Evolutionary conservation across 106 monocot species (phyloP).

Genomic region (Chionographis japonica): DNA sequence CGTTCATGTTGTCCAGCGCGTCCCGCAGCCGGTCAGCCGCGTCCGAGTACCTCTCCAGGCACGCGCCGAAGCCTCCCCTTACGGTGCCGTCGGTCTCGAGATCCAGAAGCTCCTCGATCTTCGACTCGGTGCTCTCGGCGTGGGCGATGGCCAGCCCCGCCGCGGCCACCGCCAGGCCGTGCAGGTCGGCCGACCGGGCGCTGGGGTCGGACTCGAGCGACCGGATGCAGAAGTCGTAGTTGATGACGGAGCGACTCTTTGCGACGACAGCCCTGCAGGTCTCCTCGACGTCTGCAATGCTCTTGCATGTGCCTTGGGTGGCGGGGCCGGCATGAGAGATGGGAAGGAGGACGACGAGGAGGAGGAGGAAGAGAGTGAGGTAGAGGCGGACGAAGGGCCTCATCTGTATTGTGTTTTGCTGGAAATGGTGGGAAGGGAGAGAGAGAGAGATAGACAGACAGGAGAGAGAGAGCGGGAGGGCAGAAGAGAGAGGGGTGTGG

Average conservation of each 20-base stretch:
- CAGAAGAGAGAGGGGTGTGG: neutral
- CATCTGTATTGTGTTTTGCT: neutral
- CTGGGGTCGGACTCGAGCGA: neutral
- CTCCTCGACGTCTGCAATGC: neutral
- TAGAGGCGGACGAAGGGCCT: neutral
- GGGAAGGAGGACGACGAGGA: neutral
- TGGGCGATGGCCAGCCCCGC: constrained; percentile 14
- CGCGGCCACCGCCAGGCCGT: constrained; percentile 13
- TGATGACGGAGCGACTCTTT: neutral
- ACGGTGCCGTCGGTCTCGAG: neutral
- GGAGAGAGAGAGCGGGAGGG: neutral
- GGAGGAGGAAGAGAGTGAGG: neutral
- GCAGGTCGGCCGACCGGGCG: neutral
- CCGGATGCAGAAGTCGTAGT: constrained; percentile 8
- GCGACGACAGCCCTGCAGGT: constrained; percentile 5
- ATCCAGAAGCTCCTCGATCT: neutral
- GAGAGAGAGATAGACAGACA: neutral
- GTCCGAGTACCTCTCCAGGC: constrained; percentile 20
- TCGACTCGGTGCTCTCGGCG: constrained; percentile 16
- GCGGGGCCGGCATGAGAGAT: neutral
- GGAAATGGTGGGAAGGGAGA: neutral
- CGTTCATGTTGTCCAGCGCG: constrained; percentile 23
- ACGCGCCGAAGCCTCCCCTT: neutral
- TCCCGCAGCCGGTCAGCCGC: constrained; percentile 15
- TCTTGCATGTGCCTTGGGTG: neutral